A percentile compares a stretch with the other conserved stretches of the same genome.
Evolutionary conservation across 2,329 filamentous ascomycete species (phyloP).

Genomic region (Aspergillus felis): DNA sequence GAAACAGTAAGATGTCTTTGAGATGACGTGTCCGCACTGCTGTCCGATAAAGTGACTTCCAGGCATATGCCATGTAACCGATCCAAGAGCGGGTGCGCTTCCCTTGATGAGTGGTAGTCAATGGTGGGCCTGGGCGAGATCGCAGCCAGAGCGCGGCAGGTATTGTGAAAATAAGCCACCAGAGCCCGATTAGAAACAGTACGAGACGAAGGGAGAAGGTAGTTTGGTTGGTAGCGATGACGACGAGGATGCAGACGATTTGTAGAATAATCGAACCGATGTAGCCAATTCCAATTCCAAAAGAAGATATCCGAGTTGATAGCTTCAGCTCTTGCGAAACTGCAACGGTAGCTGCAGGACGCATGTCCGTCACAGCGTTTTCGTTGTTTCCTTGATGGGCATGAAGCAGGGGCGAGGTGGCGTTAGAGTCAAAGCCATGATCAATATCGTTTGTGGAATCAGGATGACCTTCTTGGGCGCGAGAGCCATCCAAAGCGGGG

Average conservation of each 20-base stretch:
- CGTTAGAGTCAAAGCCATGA: slow-evolving; percentile 8
- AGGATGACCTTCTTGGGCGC: slow-evolving; percentile 5
- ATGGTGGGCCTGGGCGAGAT: slow-evolving; percentile 79
- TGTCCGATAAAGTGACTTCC: slow-evolving; percentile 81
- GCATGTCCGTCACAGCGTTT: slow-evolving; percentile 4
- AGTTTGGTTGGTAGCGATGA: slow-evolving; percentile 69
- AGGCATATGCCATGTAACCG: slow-evolving; percentile 75
- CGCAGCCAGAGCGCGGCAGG: slow-evolving; percentile 85
- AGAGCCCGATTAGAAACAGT: slow-evolving; percentile 78
- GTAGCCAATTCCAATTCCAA: slow-evolving; percentile 92
- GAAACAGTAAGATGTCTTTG: slow-evolving; percentile 77
- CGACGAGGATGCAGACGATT: slow-evolving; percentile 71
- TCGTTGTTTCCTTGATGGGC: slow-evolving; percentile 6
- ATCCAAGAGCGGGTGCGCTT: slow-evolving; percentile 53
- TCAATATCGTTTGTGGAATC: slow-evolving; percentile 7
- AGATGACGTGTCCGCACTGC: slow-evolving; percentile 68
- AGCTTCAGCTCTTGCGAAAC: slow-evolving; percentile 67
- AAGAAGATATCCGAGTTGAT: slow-evolving; percentile 86
- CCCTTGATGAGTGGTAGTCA: slow-evolving; percentile 45
- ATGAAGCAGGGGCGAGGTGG: slow-evolving; percentile 25
- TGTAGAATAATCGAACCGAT: slow-evolving; percentile 81
- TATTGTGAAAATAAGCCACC: slow-evolving; percentile 92
- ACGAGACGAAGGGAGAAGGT: slow-evolving; percentile 84
- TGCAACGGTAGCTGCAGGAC: neutral
- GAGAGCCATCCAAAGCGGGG: neutral